phyloP scores from a whole-genome alignment of 2,329 filamentous ascomycete genomes.

The Septoria petroselini region DNA sequence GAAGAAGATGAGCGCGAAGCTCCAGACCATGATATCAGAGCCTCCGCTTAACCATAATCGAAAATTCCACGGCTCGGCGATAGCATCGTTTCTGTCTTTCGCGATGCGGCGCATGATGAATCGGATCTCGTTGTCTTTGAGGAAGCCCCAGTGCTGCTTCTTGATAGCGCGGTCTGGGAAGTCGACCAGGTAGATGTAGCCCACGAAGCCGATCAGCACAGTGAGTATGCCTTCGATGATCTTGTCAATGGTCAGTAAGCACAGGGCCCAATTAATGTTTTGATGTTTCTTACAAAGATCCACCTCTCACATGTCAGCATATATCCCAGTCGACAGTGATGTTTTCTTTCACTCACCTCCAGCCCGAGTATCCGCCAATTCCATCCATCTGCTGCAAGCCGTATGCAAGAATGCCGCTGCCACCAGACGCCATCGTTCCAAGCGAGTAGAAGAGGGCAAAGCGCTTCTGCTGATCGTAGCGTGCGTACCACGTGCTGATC shows the following conservation, averaged over 20 bases:
- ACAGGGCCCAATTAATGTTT: no score
- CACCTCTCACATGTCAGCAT: no score
- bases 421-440: slow-evolving; percentile 47
- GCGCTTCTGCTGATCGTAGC: slow-evolving; percentile 41
- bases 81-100: slow-evolving; percentile 9
- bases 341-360: no score
- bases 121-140: slow-evolving; percentile 10
- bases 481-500: slow-evolving; percentile 48
- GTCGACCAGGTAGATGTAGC: slow-evolving; percentile 11
- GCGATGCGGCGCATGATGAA: slow-evolving; percentile 15
- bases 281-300: no score
- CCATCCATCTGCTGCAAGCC: slow-evolving; percentile 45
- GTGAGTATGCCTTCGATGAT: slow-evolving; percentile 14
- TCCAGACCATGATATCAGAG: slow-evolving; percentile 53
- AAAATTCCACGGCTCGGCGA: slow-evolving; percentile 40
- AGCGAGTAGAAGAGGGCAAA: slow-evolving; percentile 30
- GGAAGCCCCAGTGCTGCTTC: slow-evolving; percentile 11
- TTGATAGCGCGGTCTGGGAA: slow-evolving; percentile 13
- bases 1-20: slow-evolving; percentile 52
- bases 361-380: slow-evolving; percentile 5
- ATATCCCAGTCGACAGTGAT: no score
- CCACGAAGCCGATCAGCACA: slow-evolving; percentile 11
- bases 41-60: slow-evolving; percentile 41
- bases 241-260: no score
- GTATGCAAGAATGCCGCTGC: slow-evolving; percentile 51